Percentiles rank a stretch among this genome's conserved stretches.
These are phyloP conservation scores for Aureobasidium sp. DNA, from an alignment of 2,329 filamentous ascomycete genomes.

Conservation along the genomic window DNA sequence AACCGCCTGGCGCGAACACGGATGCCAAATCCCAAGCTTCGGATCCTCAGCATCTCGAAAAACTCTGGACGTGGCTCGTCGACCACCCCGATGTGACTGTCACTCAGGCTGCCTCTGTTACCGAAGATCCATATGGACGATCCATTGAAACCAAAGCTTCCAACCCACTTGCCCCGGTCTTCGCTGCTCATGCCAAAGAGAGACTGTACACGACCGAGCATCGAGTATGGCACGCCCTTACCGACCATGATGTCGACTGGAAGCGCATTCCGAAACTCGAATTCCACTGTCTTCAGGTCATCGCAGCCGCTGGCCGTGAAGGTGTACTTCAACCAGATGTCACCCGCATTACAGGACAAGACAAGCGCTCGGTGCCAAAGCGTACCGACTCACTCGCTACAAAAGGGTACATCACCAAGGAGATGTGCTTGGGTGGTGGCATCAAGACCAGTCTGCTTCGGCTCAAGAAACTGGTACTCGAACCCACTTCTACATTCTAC, in stretches of 20 bases:
- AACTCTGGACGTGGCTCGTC: constrained; percentile 50
- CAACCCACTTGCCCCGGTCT: constrained; percentile 7
- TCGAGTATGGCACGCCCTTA: constrained; percentile 50
- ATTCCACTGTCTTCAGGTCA: constrained; percentile 49
- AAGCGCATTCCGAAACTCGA: constrained; percentile 45
- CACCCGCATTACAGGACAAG: constrained; percentile 47
- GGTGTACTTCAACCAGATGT: constrained; percentile 52
- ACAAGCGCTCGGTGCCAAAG: constrained; percentile 55
- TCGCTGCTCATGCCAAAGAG: constrained; percentile 12
- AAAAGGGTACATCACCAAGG: constrained; percentile 55
- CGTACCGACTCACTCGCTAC: constrained; percentile 48
- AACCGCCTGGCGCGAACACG: constrained; percentile 16
- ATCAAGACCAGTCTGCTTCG: constrained; percentile 48
- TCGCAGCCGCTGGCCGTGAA: constrained; percentile 43
- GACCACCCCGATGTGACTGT: constrained; percentile 48
- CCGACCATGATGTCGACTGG: constrained; percentile 50
- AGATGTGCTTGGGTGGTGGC: constrained; percentile 38
- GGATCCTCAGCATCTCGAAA: constrained; percentile 44
- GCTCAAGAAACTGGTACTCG: constrained; percentile 41
- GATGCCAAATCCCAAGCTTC: constrained; percentile 21
- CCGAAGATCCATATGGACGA: constrained; percentile 20
- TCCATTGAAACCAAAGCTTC: constrained; percentile 1
- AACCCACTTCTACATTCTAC: constrained; percentile 7
- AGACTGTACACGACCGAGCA: constrained; percentile 46
- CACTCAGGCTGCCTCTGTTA: constrained; percentile 27